Percentiles rank a stretch among this genome's conserved stretches.
These are phyloP conservation scores for Trichoderma asperelloides DNA, from an alignment of 495 filamentous ascomycete genomes.

Conservation along the genomic window DNA sequence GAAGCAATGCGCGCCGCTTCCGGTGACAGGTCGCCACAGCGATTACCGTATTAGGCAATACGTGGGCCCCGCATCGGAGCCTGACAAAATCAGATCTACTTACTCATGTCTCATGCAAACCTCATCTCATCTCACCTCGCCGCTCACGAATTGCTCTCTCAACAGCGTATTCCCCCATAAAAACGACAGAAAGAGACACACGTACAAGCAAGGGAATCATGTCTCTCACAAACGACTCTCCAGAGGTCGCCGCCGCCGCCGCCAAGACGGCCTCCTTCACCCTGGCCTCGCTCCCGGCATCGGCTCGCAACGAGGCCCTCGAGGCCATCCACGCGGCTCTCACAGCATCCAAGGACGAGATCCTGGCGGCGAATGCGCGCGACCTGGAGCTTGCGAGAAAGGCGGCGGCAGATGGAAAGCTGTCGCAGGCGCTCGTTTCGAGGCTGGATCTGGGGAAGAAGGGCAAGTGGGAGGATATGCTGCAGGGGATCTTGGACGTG, in stretches of 20 bases:
- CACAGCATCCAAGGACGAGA: slow-evolving; percentile 53
- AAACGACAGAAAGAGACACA: neutral
- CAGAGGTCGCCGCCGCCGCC: slow-evolving; percentile 54
- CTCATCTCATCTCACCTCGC: neutral
- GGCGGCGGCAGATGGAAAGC: slow-evolving; percentile 60
- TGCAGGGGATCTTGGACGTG: slow-evolving; percentile 89
- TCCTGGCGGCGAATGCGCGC: slow-evolving; percentile 75
- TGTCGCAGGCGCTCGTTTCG: slow-evolving; percentile 84
- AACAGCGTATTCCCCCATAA: neutral
- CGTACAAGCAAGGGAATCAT: slow-evolving; percentile 29
- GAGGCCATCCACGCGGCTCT: slow-evolving; percentile 72
- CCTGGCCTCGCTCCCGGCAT: slow-evolving; percentile 54
- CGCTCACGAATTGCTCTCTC: neutral
- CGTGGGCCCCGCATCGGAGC: neutral
- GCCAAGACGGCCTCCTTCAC: slow-evolving; percentile 63
- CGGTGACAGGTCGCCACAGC: neutral
- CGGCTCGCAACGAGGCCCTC: slow-evolving; percentile 72
- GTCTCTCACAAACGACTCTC: slow-evolving; percentile 68
- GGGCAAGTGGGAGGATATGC: slow-evolving; percentile 96
- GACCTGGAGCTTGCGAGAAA: slow-evolving; percentile 67
- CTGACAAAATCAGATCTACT: neutral
- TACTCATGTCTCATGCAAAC: neutral
- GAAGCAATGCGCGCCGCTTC: neutral
- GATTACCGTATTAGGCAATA: neutral
- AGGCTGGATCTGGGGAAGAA: slow-evolving; percentile 73